Evolutionary conservation across 805 yeast genomes (phyloP).

Genomic region (Kuraishia cidri): DNA sequence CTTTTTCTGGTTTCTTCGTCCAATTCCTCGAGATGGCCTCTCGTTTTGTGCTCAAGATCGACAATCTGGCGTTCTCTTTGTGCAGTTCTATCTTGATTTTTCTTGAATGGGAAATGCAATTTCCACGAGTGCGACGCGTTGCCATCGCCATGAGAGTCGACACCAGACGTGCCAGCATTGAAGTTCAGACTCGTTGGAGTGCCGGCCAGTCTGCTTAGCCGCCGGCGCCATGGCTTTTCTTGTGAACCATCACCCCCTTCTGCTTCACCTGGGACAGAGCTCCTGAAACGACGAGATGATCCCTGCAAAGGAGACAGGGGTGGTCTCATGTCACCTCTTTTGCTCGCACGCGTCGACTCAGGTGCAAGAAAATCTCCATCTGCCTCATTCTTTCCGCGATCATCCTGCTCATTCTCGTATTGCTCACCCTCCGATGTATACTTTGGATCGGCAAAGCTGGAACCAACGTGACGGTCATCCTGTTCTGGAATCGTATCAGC

Average conservation of each 20-base stretch:
- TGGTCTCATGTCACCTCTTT: background rate
- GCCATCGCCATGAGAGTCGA: background rate
- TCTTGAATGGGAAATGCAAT: background rate
- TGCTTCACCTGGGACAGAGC: too few relatives aligned
- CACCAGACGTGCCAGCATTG: too few relatives aligned
- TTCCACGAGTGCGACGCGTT: background rate
- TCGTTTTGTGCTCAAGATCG: background rate
- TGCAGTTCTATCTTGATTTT: background rate
- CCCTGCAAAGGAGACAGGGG: too few relatives aligned
- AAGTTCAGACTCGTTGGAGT: background rate
- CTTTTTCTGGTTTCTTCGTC: conserved; percentile 12
- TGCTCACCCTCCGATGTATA: too few relatives aligned
- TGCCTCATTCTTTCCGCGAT: background rate
- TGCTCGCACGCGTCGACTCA: background rate
- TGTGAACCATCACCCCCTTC: background rate
- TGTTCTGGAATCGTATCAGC: background rate
- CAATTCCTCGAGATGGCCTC: background rate
- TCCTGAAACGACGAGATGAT: too few relatives aligned
- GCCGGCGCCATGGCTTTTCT: background rate
- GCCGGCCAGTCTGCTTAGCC: background rate
- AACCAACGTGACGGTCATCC: background rate
- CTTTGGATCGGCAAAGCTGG: too few relatives aligned
- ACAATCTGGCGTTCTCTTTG: background rate
- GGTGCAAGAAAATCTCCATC: background rate
- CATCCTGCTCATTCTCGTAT: background rate